Evolutionary conservation across 2,329 filamentous ascomycete species (phyloP).

Genomic region (Fusarium subtropicale): DNA sequence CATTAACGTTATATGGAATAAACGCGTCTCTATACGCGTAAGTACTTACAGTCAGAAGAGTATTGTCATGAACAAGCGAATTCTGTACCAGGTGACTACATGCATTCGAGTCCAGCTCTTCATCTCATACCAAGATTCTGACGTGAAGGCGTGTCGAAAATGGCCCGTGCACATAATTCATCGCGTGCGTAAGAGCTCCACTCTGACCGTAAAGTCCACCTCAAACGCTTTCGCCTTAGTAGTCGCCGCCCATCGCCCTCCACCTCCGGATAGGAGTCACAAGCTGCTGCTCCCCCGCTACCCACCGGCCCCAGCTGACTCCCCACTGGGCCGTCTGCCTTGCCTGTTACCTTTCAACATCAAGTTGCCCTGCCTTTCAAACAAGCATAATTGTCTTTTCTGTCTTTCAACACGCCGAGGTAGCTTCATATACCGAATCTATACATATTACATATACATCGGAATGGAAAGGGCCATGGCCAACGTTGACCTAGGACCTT

Average conservation of each 20-base stretch:
- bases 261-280: constrained; percentile 31
- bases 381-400: background rate
- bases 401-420: constrained; percentile 16
- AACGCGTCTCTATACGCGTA: background rate
- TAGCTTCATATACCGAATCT: constrained; percentile 12
- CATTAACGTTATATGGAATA: fast-evolving
- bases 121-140: constrained; percentile 8
- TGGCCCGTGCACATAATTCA: constrained; percentile 29
- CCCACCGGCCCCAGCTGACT: constrained; percentile 41
- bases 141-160: constrained; percentile 13
- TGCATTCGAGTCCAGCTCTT: constrained; percentile 5
- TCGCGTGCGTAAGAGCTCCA: constrained; percentile 30
- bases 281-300: constrained; percentile 30
- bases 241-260: background rate
- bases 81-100: background rate
- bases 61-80: background rate
- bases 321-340: constrained; percentile 19
- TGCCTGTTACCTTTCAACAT: constrained; percentile 28
- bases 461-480: constrained; percentile 56
- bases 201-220: constrained; percentile 7
- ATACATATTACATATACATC: background rate
- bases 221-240: constrained; percentile 3
- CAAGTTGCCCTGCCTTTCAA: constrained; percentile 19
- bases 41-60: fast-evolving
- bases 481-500: constrained; percentile 78